These are phyloP conservation scores for Scortechinia acanthostroma DNA, from an alignment of 2,329 filamentous ascomycete species.

Conservation along the genomic window DNA sequence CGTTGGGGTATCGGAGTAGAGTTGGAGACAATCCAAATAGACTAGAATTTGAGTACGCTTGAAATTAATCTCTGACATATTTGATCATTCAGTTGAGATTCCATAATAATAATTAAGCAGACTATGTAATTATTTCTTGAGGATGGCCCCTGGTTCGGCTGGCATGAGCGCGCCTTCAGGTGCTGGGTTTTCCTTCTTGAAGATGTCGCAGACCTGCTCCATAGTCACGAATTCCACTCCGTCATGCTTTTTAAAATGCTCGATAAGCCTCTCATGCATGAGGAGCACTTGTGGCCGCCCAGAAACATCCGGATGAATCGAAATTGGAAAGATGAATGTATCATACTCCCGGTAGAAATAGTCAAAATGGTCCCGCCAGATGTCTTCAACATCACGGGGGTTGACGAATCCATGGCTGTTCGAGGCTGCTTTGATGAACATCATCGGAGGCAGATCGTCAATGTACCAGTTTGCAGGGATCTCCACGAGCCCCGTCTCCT, in stretches of 20 bases:
- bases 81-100: too few relatives aligned
- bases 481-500: slow-evolving; percentile 56
- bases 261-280: slow-evolving; percentile 70
- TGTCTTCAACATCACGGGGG: slow-evolving; percentile 51
- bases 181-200: slow-evolving; percentile 57
- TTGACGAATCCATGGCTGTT: slow-evolving; percentile 59
- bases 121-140: slow-evolving; percentile 26
- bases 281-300: slow-evolving; percentile 66
- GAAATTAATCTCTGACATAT: too few relatives aligned
- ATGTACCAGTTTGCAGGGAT: slow-evolving; percentile 63
- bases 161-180: slow-evolving; percentile 54
- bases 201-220: slow-evolving; percentile 66
- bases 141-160: slow-evolving; percentile 39
- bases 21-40: too few relatives aligned
- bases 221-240: slow-evolving; percentile 64
- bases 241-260: slow-evolving; percentile 56
- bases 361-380: slow-evolving; percentile 62
- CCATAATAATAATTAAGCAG: neutral
- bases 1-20: too few relatives aligned
- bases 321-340: slow-evolving; percentile 72
- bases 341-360: slow-evolving; percentile 75
- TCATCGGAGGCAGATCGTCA: slow-evolving; percentile 61
- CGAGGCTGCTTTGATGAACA: slow-evolving; percentile 62
- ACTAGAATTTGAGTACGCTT: too few relatives aligned
- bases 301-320: slow-evolving; percentile 68